Evolutionary conservation across 2,329 filamentous ascomycete species (phyloP), one percentile per base, ranked within the genome.

Genomic region (Delphinella strobiligena): DNA sequence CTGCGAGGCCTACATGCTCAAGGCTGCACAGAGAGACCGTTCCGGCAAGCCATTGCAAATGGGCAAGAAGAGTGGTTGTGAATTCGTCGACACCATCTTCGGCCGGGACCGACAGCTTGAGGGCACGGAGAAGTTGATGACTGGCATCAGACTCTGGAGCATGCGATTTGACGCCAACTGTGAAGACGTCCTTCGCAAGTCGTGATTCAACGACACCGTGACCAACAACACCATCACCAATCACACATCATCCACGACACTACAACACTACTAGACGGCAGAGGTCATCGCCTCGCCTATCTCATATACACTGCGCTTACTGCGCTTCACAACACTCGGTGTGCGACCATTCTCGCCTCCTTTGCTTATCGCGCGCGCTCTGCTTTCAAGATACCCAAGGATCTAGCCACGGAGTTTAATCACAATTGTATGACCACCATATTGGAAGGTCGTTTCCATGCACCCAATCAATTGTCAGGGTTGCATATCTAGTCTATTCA

Each of bases 1-100:
- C 12, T 96, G 91, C 58, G 91, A 98, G 67, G 74, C 82, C 36
- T 93, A 84, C 58, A 98, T 98, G 91, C 82, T 91, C 68, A 86
- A 83, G 67, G 83, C 82, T 32, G 80, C 81, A 51, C 89, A 86
- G 71, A 74, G 66, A 45, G 73, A 84, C 62, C 68, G 72, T 43
- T 67, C 70, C 50, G 59, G 61, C 31, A 80, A 79, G 61, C 75
- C 78, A 44, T 64, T 77, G 38, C 79, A 79, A 59, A 83, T 96
- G 62, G 89, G 88, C 56, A 88, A 87, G 69, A 89, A 86, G 60
- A 86, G 86, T 39, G 91, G 91, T 37, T 81, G 83, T 51, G 88
- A 95, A 67, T 96, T 98, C 54, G 89, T 98, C 54, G 82, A 95
- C 60, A 88, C 86, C 38, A 84, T 98, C 52, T 96, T 96, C 53